Base-by-base conservation (phyloP, 2,329 filamentous ascomycete species). In the Fusarium musae region DNA sequence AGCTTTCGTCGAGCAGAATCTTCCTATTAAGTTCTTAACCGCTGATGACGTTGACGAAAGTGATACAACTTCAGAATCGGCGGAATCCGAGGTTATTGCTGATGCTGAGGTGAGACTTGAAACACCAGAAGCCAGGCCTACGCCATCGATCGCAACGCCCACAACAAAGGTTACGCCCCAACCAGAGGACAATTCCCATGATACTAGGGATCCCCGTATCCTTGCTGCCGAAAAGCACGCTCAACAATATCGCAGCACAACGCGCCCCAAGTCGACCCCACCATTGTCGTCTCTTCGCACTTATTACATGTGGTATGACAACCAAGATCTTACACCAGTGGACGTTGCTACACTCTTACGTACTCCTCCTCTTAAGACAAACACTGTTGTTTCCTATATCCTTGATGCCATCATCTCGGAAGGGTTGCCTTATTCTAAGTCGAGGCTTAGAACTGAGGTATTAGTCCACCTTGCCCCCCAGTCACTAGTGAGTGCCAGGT, bases 241-340 rank as follows among this genome's bases (percentile, higher is more conserved):
- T 9, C 57, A 75, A 3, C 70, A 81, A 23, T 87, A 86, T 73
- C 82, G 79, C 19, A 71, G 77, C 12, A 77, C 78, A 10, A 81
- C 75, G 57, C 75, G 68, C 3, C 65, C 61, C 12, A 30, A 63
- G 59, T 59, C 79, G 3, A 72, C 61, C 12, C 79, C 79, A 1
- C 39, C 67, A 26, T 80, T 77, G 6, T 74, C 84, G 3, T 78
- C 81, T 5, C 79, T 93, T 4, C 86, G 89, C 19, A 85, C 90
- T 2, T 93, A 93, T 75, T 88, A 87, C 71, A 80, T 94, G 26
- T 94, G 92, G 92, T 83, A 90, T 61, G 70, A 81, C 8, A 85
- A 90, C 63, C 79, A 85, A 12, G 81, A 84, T 17, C 82, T 93
- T 23, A 72, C 79, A 1, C 83, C 90, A 0, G 76, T 81, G 1